phyloP scores from a whole-genome alignment of 805 yeast species.

The Metschnikowia rubicola region DNA sequence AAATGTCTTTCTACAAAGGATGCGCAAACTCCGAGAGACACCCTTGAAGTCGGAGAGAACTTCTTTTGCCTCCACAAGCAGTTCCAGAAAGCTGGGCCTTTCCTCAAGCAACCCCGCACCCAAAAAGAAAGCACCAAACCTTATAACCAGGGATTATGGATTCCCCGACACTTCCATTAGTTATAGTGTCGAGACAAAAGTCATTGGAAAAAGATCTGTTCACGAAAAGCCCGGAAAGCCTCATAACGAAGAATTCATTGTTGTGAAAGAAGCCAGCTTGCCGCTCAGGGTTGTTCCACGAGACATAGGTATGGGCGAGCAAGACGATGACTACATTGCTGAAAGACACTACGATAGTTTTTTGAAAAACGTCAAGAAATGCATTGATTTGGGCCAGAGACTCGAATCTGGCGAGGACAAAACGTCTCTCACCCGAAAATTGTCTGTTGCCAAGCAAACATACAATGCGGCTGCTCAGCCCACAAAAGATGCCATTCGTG shows the following conservation, averaged over 20 bases:
- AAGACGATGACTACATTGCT: conserved; percentile 11
- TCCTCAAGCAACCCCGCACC: background rate
- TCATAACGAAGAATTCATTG: conserved; percentile 22
- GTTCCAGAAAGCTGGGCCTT: background rate
- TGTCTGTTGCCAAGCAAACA: conserved; percentile 17
- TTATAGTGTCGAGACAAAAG: conserved; percentile 27
- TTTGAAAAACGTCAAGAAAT: conserved; percentile 11
- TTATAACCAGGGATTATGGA: conserved; percentile 23
- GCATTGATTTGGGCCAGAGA: conserved; percentile 3
- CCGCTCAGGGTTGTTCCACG: conserved; percentile 24
- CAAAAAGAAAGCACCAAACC: conserved; percentile 6
- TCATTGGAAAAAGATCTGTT: conserved; percentile 24
- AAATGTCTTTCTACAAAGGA: conserved; percentile 22
- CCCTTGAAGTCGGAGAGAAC: conserved; percentile 7
- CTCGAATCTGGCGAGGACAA: conserved; percentile 8
- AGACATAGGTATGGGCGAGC: background rate
- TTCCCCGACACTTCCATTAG: conserved; percentile 28
- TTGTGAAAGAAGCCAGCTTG: conserved; percentile 23
- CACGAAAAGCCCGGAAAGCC: conserved; percentile 13
- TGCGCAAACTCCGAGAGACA: conserved; percentile 16
- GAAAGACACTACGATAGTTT: conserved; percentile 17
- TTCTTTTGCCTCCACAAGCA: background rate
- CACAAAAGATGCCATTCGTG: background rate
- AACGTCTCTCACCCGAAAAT: conserved; percentile 3
- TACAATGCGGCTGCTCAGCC: conserved; percentile 4